Percentiles rank a stretch among this genome's conserved stretches.
These are phyloP conservation scores for Fomes fomentarius DNA, from an alignment of 1,284 basidiomycete species.

Conservation along the genomic window DNA sequence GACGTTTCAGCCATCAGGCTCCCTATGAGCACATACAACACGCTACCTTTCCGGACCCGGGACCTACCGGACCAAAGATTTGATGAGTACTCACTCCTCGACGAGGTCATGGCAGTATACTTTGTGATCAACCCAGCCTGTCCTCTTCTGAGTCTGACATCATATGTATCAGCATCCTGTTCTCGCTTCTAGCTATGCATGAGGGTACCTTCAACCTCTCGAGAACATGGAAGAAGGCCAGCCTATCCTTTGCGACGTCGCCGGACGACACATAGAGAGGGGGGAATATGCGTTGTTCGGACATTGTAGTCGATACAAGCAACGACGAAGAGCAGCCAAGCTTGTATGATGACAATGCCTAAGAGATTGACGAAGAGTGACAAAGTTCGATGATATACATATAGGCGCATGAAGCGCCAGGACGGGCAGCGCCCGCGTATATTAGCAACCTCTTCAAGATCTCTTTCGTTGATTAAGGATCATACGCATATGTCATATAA, in stretches of 20 bases:
- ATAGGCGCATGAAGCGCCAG: too few relatives aligned
- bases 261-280: conserved; percentile 61
- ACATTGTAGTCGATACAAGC: too few relatives aligned
- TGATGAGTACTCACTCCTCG: neutral
- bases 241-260: conserved; percentile 62
- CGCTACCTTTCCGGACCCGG: conserved; percentile 77
- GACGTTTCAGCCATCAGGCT: neutral
- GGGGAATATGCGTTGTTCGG: conserved; percentile 44
- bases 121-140: conserved; percentile 88
- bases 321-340: too few relatives aligned
- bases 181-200: too few relatives aligned
- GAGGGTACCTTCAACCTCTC: conserved; percentile 90
- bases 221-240: conserved; percentile 89
- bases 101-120: conserved; percentile 43
- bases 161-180: too few relatives aligned
- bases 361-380: too few relatives aligned
- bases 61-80: conserved; percentile 50
- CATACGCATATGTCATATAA: too few relatives aligned
- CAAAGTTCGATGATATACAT: too few relatives aligned
- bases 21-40: neutral
- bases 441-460: too few relatives aligned
- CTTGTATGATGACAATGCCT: too few relatives aligned
- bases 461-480: too few relatives aligned
- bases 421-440: too few relatives aligned
- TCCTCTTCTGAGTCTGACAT: conserved; percentile 96